Conservation (phyloP, 2,329 filamentous ascomycete genomes). For the Cladosporium sp. region DNA sequence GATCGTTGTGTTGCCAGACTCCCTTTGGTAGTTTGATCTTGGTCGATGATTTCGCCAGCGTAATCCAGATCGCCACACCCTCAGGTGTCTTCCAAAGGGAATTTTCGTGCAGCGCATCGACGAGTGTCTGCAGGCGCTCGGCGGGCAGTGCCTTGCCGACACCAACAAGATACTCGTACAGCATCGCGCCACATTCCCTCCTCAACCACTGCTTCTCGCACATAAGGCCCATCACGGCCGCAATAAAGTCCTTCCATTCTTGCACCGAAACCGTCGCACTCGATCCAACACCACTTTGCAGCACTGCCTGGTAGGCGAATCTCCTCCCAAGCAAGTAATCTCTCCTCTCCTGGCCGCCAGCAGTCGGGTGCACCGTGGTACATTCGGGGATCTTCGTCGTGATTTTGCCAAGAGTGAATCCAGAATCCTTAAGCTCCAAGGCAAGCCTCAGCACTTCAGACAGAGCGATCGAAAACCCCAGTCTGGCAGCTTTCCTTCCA, state of each 20-base stretch:
- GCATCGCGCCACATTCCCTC: constrained; percentile 79
- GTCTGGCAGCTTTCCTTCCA: constrained; percentile 78
- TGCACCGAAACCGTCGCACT: constrained; percentile 48
- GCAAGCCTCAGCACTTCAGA: constrained; percentile 74
- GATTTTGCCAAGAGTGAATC: constrained; percentile 35
- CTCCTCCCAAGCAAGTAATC: constrained; percentile 82
- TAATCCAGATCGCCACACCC: constrained; percentile 84
- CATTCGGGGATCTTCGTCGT: constrained; percentile 50
- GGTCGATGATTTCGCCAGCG: constrained; percentile 61
- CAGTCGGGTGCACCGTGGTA: constrained; percentile 49
- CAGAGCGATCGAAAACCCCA: constrained; percentile 86
- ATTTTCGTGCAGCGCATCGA: constrained; percentile 31
- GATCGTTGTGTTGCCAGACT: constrained; percentile 70
- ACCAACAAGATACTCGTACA: constrained; percentile 62
- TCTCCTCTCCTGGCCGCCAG: constrained; percentile 69
- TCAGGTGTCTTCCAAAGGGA: constrained; percentile 78
- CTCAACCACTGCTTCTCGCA: constrained; percentile 84
- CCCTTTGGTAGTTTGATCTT: constrained; percentile 61
- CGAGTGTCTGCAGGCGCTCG: constrained; percentile 20
- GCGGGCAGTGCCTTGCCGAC: constrained; percentile 16
- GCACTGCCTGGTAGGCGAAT: constrained; percentile 82
- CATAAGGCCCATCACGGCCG: constrained; percentile 68
- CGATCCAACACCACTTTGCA: constrained; percentile 73
- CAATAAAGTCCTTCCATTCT: constrained; percentile 65
- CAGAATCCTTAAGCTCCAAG: constrained; percentile 29